Conservation (phyloP, 1,284 basidiomycete genomes). For the Boletus hoseneyae region DNA sequence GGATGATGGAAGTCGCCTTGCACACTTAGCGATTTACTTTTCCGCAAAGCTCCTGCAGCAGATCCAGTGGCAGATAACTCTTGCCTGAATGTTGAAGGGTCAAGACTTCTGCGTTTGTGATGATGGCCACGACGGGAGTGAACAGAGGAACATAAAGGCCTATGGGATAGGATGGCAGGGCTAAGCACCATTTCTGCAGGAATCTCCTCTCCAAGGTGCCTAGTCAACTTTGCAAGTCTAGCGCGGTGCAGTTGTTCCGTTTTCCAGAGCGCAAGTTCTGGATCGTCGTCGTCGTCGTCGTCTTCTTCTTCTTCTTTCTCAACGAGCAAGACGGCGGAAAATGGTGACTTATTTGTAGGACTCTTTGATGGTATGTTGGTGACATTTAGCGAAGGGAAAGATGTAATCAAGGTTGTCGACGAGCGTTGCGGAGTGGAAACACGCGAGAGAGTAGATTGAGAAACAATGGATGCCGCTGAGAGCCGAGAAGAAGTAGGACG, state of each 20-base stretch:
- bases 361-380: slow-evolving; percentile 13
- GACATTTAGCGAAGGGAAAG: slow-evolving; percentile 12
- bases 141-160: background rate
- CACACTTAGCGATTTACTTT: slow-evolving; percentile 14
- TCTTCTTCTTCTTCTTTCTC: no score
- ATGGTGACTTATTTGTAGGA: slow-evolving; percentile 13
- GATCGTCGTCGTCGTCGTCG: slow-evolving; percentile 8
- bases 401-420: slow-evolving; percentile 3
- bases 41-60: background rate
- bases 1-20: background rate
- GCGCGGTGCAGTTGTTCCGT: slow-evolving; percentile 31
- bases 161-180: slow-evolving; percentile 2
- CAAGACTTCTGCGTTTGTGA: slow-evolving; percentile 17
- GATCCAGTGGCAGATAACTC: background rate
- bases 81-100: slow-evolving; percentile 3
- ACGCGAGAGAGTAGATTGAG: slow-evolving; percentile 5
- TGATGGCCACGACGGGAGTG: slow-evolving; percentile 3
- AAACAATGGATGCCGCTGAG: background rate
- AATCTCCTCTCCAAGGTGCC: slow-evolving; percentile 39
- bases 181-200: slow-evolving; percentile 36
- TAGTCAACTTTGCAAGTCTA: slow-evolving; percentile 40
- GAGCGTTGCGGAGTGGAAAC: background rate
- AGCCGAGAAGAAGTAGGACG: background rate
- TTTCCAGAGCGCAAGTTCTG: slow-evolving; percentile 7
- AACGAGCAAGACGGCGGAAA: slow-evolving; percentile 13